Percentiles rank a stretch among this genome's conserved stretches.
Evolutionary conservation across 176 grass and related monocot genomes (phyloP).

Genomic region (Ensete ventricosum): DNA sequence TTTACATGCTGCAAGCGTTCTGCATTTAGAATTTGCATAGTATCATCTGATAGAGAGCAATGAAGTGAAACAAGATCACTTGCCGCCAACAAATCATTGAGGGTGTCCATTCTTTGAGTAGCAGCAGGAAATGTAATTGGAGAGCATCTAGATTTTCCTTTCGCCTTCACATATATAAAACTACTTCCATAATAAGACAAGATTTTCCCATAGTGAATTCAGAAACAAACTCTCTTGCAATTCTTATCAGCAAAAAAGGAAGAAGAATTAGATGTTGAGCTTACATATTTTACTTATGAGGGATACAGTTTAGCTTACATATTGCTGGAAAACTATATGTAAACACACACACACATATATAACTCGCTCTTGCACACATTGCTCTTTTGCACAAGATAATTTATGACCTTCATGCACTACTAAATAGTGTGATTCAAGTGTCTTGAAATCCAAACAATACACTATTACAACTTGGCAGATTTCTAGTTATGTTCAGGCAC

Average conservation of each 20-base stretch:
- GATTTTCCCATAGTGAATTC: not conserved
- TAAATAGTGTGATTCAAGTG: not conserved
- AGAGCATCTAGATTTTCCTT: constrained; percentile 47
- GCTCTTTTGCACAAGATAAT: too few species aligned
- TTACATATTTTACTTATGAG: not conserved
- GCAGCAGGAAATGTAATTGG: constrained; percentile 75
- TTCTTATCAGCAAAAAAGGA: not conserved
- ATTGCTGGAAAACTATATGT: not conserved
- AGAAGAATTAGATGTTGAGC: not conserved
- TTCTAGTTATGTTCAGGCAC: not conserved
- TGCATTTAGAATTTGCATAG: constrained; percentile 75
- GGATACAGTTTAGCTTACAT: not conserved
- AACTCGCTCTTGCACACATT: too few species aligned
- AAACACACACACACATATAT: too few species aligned
- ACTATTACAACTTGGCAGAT: not conserved
- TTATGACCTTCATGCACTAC: too few species aligned
- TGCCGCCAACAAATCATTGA: constrained; percentile 85
- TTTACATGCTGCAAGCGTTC: constrained; percentile 86
- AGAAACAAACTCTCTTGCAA: not conserved
- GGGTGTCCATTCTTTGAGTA: constrained; percentile 91
- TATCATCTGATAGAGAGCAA: constrained; percentile 76
- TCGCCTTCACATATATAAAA: constrained; percentile 30
- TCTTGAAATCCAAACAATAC: not conserved
- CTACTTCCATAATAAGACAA: not conserved
- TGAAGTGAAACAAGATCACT: constrained; percentile 95